Evolutionary conservation across 768 basidiomycete species (phyloP).

Genomic region (Termitomyces sp.): DNA sequence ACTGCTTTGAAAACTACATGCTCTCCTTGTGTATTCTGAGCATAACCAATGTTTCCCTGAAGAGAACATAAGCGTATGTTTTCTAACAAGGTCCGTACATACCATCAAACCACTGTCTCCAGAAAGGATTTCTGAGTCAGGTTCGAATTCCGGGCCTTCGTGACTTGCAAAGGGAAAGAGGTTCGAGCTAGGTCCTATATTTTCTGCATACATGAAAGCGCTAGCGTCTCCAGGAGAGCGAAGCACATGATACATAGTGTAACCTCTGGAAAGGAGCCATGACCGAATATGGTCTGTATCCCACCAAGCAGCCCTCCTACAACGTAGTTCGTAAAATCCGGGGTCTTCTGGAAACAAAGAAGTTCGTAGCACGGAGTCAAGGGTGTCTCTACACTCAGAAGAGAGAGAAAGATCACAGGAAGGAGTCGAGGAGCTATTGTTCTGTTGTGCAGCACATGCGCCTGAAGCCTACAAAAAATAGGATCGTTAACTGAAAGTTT

Average conservation of each 20-base stretch:
- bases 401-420: background rate
- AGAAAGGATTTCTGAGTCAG: background rate
- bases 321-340: background rate
- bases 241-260: background rate
- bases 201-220: background rate
- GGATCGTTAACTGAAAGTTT: background rate
- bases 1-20: background rate
- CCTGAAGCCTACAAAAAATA: background rate
- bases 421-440: background rate
- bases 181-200: background rate
- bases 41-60: background rate
- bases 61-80: background rate
- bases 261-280: background rate
- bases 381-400: background rate
- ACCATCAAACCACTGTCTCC: background rate
- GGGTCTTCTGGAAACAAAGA: background rate
- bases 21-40: background rate
- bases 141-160: background rate
- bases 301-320: background rate
- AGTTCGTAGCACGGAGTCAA: background rate
- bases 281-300: background rate
- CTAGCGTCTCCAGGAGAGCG: too few species aligned
- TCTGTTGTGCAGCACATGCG: background rate
- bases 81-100: background rate
- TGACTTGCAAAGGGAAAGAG: slow-evolving; percentile 1